phyloP scores from a whole-genome alignment of 306 rosid species.

The Lithocarpus polystachyus region DNA sequence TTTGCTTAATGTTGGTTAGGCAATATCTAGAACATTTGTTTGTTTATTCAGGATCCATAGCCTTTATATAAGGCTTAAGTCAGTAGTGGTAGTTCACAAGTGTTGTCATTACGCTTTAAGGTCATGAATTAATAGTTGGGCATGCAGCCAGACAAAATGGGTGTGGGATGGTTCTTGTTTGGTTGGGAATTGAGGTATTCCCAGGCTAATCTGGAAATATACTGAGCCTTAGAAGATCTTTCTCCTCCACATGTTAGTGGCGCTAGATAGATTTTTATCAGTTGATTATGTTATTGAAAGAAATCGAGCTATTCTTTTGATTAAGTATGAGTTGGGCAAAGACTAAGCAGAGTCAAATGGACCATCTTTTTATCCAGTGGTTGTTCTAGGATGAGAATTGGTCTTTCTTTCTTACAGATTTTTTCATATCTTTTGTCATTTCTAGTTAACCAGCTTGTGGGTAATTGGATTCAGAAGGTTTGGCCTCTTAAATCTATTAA shows the following conservation, averaged over 20 bases:
- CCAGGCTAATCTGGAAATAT: neutral
- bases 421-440: no score
- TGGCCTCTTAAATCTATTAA: no score
- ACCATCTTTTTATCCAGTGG: no score
- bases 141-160: neutral
- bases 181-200: neutral
- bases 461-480: no score
- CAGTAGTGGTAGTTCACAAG: neutral
- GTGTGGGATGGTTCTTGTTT: neutral
- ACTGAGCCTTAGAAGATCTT: neutral
- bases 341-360: no score
- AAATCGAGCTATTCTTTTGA: no score
- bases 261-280: neutral
- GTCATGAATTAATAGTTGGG: neutral
- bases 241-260: neutral
- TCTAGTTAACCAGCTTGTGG: no score
- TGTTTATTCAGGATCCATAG: neutral
- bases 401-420: no score
- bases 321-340: no score
- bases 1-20: neutral
- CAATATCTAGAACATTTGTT: neutral
- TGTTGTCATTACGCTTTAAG: neutral
- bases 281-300: neutral
- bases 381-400: no score
- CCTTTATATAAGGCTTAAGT: neutral